Evolutionary conservation across 2,329 filamentous ascomycete species (phyloP).

Genomic region (Chalara sp.): DNA sequence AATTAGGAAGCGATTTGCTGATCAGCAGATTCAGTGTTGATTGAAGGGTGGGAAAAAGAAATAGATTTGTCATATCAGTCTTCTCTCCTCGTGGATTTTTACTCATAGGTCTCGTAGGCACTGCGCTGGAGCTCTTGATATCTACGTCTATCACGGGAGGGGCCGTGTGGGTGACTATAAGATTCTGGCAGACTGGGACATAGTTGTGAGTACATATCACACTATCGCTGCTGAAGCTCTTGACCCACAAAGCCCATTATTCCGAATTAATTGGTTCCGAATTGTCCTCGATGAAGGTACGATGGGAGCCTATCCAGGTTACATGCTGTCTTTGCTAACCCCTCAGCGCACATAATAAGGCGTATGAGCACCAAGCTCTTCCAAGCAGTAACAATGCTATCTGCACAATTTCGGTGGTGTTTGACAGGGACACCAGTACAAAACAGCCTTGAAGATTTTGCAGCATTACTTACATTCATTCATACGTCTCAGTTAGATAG

Average conservation of each 20-base stretch:
- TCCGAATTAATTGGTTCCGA: conserved; percentile 34
- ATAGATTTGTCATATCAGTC: conserved; percentile 27
- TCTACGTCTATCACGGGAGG: conserved; percentile 30
- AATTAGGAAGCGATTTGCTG: neutral
- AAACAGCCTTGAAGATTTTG: conserved; percentile 26
- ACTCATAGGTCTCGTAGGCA: conserved; percentile 24
- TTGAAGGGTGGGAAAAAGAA: conserved; percentile 35
- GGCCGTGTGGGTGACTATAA: conserved; percentile 19
- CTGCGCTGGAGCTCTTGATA: conserved; percentile 18
- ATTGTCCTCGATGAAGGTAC: conserved; percentile 40
- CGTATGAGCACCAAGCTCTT: conserved; percentile 38
- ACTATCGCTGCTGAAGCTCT: conserved; percentile 34
- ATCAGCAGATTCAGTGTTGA: conserved; percentile 28
- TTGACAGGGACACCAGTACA: conserved; percentile 24
- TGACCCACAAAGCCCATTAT: conserved; percentile 21
- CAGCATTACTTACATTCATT: conserved; percentile 23
- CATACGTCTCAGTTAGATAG: conserved; percentile 5
- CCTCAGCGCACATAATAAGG: conserved; percentile 42
- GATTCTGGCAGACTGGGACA: conserved; percentile 28
- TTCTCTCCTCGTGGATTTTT: neutral
- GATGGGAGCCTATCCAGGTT: neutral
- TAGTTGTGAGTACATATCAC: conserved; percentile 42
- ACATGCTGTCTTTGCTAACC: neutral
- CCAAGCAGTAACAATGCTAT: conserved; percentile 34
- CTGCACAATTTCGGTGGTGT: conserved; percentile 33